Evolutionary conservation across 75 land plant genomes (phyloP).

Genomic region (Ceratopteris richardii): DNA sequence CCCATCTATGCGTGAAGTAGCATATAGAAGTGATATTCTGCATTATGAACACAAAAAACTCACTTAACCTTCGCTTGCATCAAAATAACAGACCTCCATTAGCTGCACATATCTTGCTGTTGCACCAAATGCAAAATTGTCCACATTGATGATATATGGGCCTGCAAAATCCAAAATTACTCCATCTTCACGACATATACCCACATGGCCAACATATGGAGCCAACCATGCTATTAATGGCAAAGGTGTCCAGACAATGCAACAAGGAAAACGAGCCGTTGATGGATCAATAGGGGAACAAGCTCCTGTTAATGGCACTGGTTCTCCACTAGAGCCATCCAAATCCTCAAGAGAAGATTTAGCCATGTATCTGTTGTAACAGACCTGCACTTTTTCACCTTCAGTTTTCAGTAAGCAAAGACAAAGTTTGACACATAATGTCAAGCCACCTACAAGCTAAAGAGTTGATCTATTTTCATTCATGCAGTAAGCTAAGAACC

Average conservation of each 20-base stretch:
- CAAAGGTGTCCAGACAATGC: constrained; percentile 94
- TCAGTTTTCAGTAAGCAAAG: too few species aligned
- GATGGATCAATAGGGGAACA: constrained; percentile 35
- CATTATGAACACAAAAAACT: not conserved
- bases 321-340: too few species aligned
- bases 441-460: too few species aligned
- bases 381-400: too few species aligned
- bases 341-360: too few species aligned
- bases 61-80: not conserved
- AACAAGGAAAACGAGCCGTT: constrained; percentile 59
- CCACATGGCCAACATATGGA: constrained; percentile 88
- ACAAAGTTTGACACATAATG: too few species aligned
- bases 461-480: too few species aligned
- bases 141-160: constrained; percentile 65
- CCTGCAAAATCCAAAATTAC: constrained; percentile 91
- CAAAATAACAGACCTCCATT: not conserved
- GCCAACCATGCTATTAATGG: constrained; percentile 86
- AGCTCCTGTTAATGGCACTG: not conserved
- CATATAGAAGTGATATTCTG: too few species aligned
- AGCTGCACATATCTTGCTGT: constrained; percentile 71
- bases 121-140: constrained; percentile 73
- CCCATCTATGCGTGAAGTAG: too few species aligned
- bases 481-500: too few species aligned
- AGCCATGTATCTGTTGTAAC: too few species aligned
- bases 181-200: constrained; percentile 91